Evolutionary conservation across 495 filamentous ascomycete species (phyloP), one percentile per base, ranked within the genome.

Genomic region (Hypoxylon cercidicola): DNA sequence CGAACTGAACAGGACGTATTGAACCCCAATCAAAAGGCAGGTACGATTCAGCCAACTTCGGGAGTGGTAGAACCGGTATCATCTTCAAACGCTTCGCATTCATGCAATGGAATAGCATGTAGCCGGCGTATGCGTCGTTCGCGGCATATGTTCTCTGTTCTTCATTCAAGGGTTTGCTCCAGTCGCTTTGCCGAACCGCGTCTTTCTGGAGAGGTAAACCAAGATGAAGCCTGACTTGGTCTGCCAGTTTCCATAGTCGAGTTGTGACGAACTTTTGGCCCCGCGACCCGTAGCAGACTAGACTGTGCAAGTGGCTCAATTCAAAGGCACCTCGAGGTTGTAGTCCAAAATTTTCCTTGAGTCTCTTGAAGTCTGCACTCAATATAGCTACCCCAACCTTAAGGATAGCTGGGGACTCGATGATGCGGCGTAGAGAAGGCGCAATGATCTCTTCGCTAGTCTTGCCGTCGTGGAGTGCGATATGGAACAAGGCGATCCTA

Each of bases 401-500:
- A 3, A 81, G 79, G 54, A 90, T 84, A 19, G 78, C 66, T 1
- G 83, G 67, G 32, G 82, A 84, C 64, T 92, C 87, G 53, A 93
- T 77, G 30, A 93, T 78, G 34, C 72, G 72, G 54, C 81, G 82
- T 20, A 93, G 77, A 1, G 84, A 81, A 0, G 88, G 87, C 6
- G 89, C 74, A 20, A 92, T 82, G 7, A 91, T 73, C 32, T 88
- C 81, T 2, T 84, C 66, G 2, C 51, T 50, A 0, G 64, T 73
- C n/a, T 75, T 68, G 11, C 77, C 81, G 30, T 72, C 73, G 72
- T 82, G 86, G 11, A 79, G 72, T 3, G 87, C 84, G 49, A 92
- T 77, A 52, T 93, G 90, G 68, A 91, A 90, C 4, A 93, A 76
- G 0, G 82, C 87, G 55, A 92, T 85, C 20, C 87, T 85, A 25